These are phyloP conservation scores for Mycothermus thermophilus DNA, from an alignment of 495 filamentous ascomycete species.

Conservation along the genomic window DNA sequence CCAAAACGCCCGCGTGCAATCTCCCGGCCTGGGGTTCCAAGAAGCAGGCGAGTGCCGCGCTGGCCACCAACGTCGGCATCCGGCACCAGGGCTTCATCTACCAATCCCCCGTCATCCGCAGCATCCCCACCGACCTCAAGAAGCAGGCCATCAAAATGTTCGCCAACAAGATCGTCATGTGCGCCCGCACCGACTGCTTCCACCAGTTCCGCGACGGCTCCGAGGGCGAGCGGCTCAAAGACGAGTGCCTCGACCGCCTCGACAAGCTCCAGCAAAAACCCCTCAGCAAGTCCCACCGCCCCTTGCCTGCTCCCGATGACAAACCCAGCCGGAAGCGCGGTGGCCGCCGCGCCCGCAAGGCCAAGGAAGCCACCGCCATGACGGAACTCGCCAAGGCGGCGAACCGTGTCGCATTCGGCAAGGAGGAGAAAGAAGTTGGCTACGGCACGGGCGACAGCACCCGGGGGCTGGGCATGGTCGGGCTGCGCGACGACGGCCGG, in stretches of 20 bases:
- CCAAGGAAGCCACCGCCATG: constrained; percentile 95
- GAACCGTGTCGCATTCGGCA: constrained; percentile 91
- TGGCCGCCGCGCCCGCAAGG: constrained; percentile 80
- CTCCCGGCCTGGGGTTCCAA: constrained; percentile 79
- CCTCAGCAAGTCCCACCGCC: constrained; percentile 74
- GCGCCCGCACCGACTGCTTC: constrained; percentile 77
- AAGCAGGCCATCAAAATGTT: constrained; percentile 94
- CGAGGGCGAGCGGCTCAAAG: constrained; percentile 68
- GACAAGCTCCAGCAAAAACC: constrained; percentile 92
- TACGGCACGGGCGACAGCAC: constrained; percentile 81
- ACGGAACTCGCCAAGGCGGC: constrained; percentile 93
- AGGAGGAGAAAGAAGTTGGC: constrained; percentile 88
- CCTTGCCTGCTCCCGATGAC: constrained; percentile 87
- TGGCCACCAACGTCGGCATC: constrained; percentile 88
- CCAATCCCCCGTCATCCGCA: constrained; percentile 72
- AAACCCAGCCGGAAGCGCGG: constrained; percentile 90
- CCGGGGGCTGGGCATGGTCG: constrained; percentile 87
- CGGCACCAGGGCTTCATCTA: constrained; percentile 89
- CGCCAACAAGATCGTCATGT: constrained; percentile 81
- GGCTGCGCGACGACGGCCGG: constrained; percentile 70
- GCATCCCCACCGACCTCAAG: constrained; percentile 73
- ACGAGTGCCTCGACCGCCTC: constrained; percentile 72
- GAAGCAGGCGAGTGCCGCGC: constrained; percentile 65
- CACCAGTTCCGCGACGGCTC: constrained; percentile 72
- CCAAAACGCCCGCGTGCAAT: constrained; percentile 88